Percentiles rank a stretch among this genome's conserved stretches.
phyloP scores from a whole-genome alignment of 176 grass and related monocot species.

The Typha latifolia region DNA sequence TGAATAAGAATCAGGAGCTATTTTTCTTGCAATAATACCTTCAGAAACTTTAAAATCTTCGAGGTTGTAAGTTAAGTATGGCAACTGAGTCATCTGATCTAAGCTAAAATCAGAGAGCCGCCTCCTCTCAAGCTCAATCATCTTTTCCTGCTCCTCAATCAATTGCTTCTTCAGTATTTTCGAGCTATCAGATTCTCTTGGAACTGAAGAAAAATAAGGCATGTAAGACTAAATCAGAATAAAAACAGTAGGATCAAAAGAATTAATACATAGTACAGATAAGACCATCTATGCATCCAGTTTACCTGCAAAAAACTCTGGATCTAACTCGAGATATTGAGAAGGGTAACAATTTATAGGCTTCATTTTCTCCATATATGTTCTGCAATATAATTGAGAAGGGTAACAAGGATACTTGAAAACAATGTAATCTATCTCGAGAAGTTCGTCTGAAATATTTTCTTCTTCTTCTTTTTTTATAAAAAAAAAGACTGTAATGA shows the following conservation, averaged over 20 bases:
- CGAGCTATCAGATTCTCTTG: constrained; percentile 25
- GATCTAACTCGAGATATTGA: constrained; percentile 23
- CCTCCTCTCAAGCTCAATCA: constrained; percentile 32
- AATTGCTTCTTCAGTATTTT: constrained; percentile 27
- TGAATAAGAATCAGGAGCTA: neutral
- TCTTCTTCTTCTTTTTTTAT: too few relatives aligned
- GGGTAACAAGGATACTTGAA: too few relatives aligned
- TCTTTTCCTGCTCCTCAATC: neutral
- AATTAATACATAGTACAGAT: neutral
- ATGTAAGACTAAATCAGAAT: neutral
- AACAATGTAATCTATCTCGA: too few relatives aligned
- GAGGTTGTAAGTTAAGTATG: constrained; percentile 28
- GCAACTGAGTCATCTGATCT: constrained; percentile 1
- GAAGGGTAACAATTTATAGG: constrained; percentile 22
- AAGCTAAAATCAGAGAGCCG: constrained; percentile 4
- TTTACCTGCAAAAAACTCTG: constrained; percentile 21
- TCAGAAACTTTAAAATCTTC: constrained; percentile 18
- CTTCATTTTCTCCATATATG: constrained; percentile 24
- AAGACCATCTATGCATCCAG: too few relatives aligned
- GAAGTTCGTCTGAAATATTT: too few relatives aligned
- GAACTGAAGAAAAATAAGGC: neutral
- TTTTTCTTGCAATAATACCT: neutral
- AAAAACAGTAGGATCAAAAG: neutral
- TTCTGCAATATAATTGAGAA: constrained; percentile 9
- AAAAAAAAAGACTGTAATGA: neutral